Evolutionary conservation across 75 land plant species (phyloP).

Genomic region (Pinus taeda): DNA sequence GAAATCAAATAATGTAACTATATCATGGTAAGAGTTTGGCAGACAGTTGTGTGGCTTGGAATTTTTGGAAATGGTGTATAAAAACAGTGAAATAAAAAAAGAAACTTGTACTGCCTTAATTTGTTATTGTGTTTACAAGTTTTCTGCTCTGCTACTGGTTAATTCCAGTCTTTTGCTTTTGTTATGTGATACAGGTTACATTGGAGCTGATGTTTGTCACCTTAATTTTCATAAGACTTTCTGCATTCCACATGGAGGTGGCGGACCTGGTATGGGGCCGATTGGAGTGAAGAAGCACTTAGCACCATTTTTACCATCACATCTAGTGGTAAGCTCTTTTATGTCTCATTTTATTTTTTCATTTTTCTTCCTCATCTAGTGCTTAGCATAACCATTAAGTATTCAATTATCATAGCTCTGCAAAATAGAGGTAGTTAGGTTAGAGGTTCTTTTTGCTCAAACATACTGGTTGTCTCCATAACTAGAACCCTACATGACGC

Average conservation of each 20-base stretch:
- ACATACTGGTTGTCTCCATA: neutral
- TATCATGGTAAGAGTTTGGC: neutral
- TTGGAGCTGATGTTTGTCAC: conserved; percentile 99
- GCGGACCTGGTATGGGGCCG: conserved; percentile 99
- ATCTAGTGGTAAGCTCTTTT: conserved; percentile 82
- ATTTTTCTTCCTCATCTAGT: neutral
- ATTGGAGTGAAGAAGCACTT: conserved; percentile 99
- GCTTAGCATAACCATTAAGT: neutral
- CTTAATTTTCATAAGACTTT: conserved; percentile 98
- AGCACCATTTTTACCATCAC: conserved; percentile 97
- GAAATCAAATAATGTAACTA: neutral
- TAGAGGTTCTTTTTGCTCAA: neutral
- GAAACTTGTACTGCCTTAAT: neutral
- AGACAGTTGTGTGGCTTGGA: neutral
- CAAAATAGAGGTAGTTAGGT: neutral
- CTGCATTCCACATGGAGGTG: conserved; percentile 99
- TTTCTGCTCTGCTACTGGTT: neutral
- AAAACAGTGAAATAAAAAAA: neutral
- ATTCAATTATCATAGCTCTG: neutral
- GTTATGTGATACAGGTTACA: conserved; percentile 52
- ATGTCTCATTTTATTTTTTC: neutral
- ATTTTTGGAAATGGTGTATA: neutral
- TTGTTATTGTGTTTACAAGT: neutral
- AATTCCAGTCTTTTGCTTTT: neutral
- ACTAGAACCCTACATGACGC: neutral